Evolutionary conservation across 768 basidiomycete species (phyloP), one percentile per base, ranked within the genome.

Genomic region (Pleurotus tuoliensis): DNA sequence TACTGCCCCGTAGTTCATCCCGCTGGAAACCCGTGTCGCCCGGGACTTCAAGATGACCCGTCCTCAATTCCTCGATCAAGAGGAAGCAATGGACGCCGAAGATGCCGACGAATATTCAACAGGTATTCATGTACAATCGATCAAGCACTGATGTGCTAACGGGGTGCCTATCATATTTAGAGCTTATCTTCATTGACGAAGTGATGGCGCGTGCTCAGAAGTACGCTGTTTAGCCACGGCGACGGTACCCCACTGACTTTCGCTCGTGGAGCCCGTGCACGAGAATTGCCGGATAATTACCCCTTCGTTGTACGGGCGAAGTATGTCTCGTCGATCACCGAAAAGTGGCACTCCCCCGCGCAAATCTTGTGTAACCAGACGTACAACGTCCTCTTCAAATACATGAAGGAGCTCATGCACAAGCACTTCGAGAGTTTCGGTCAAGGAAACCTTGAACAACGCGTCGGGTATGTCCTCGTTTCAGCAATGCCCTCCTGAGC

Each of bases 221-320:
- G 87, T 86, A 63, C 18, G 81, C 69, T 4, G 34, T 7, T 16
- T 34, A 22, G 6, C 49, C 39, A 5, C 37, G 12, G 5, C 22
- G 38, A n/a, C 57, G 16, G 2, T 12, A 25, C 20, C 5, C 39
- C 40, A 15, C 18, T 43, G 1, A 5, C 8, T 5, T 50, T 13
- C 7, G 45, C 51, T 6, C 53, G 11, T 38, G 90, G 90, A 18
- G 81, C 88, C 1, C 77, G 84, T 3, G 85, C 87, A 0, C 81
- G 90, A 1, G 88, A 90, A 61, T 76, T 90, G 0, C 88, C 87
- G 0, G 84, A 81, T 12, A 77, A 79, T 58, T 86, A 82, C 58
- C 87, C 88, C 0, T 89, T 84, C 58, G 71, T 83, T 0, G 83
- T 90, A 0, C 80, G 83, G 47, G 66, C 74, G 8, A 63, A 66